Conservation (phyloP, 139 green algal species). For the Haematococcus sp. region DNA sequence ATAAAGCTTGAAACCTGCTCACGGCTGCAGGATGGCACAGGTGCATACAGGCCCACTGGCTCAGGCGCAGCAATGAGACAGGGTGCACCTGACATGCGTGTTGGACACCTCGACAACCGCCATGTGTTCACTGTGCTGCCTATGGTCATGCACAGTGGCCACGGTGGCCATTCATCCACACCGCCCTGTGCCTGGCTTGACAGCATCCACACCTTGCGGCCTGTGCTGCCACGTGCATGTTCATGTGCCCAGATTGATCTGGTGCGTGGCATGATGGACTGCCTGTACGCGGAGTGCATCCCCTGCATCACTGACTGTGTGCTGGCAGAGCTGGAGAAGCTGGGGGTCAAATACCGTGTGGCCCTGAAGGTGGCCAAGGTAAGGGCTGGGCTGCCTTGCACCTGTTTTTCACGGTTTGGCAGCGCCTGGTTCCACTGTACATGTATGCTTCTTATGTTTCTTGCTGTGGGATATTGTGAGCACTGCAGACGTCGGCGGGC, state of each 20-base stretch:
- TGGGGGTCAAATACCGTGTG: slow-evolving; percentile 97
- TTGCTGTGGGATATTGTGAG: too few species aligned
- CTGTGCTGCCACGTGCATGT: too few species aligned
- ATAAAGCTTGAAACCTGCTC: neutral
- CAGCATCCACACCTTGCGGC: too few species aligned
- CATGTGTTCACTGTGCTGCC: too few species aligned
- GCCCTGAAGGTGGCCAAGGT: slow-evolving; percentile 95
- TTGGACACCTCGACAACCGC: neutral
- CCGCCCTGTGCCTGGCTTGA: too few species aligned
- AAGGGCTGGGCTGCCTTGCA: neutral
- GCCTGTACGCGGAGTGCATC: slow-evolving; percentile 97
- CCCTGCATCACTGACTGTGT: slow-evolving; percentile 98
- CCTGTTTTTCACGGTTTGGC: neutral
- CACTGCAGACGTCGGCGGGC: too few species aligned
- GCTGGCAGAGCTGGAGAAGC: slow-evolving; percentile 98
- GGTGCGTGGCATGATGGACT: slow-evolving; percentile 97
- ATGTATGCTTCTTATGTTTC: too few species aligned
- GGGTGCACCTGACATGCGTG: too few species aligned
- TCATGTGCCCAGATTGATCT: slow-evolving; percentile 95
- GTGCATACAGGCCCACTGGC: too few species aligned
- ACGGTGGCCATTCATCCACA: too few species aligned
- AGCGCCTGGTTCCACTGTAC: neutral
- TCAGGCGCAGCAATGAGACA: neutral
- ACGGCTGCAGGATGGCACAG: neutral
- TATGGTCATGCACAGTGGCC: too few species aligned